A percentile compares a stretch with the other conserved stretches of the same genome.
Conservation (phyloP, 139 green algal genomes). For the Raphidocelis subcapitata region DNA sequence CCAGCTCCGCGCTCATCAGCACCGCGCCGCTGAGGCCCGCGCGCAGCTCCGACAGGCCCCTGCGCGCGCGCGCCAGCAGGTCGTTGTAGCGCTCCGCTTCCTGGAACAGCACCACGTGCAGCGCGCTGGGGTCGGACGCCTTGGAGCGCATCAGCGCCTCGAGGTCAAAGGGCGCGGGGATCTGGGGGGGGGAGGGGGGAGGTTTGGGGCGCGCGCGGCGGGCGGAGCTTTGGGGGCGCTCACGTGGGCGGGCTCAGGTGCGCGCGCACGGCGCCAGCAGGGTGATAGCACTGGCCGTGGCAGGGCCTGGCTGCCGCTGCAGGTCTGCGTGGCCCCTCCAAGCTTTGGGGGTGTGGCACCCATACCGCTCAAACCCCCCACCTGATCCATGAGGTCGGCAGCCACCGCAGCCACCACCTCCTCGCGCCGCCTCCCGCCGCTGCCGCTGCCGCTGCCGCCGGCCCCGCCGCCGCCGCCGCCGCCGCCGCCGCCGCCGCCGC, state of each 20-base stretch:
- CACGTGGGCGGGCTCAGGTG: too few relatives aligned
- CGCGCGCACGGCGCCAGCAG: not conserved
- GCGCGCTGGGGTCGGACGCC: slow-evolving; percentile 68
- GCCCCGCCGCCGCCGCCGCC: not conserved
- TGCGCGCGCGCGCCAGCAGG: slow-evolving; percentile 63
- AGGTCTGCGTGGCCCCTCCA: not conserved
- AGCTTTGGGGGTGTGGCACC: not conserved
- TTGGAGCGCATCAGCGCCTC: slow-evolving; percentile 77
- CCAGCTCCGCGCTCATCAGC: slow-evolving; percentile 83
- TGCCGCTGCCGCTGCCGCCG: not conserved
- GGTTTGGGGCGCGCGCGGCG: too few relatives aligned
- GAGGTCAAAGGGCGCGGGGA: slow-evolving; percentile 74
- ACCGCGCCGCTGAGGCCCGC: slow-evolving; percentile 83
- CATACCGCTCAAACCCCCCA: slow-evolving; percentile 14
- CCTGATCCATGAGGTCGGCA: slow-evolving; percentile 63
- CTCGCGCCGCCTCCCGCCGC: slow-evolving; percentile 31
- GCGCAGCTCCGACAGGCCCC: slow-evolving; percentile 60
- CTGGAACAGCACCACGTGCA: slow-evolving; percentile 89
- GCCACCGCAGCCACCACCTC: slow-evolving; percentile 67
- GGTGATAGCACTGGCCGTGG: not conserved
- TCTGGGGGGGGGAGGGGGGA: slow-evolving; percentile 23
- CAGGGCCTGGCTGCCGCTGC: not conserved
- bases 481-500: slow-evolving; percentile 19
- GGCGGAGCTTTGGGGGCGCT: too few relatives aligned
- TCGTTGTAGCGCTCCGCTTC: slow-evolving; percentile 83